A percentile compares a stretch with the other conserved stretches of the same genome.
Conservation (phyloP, 768 basidiomycete genomes). For the Chalciporus chontae region DNA sequence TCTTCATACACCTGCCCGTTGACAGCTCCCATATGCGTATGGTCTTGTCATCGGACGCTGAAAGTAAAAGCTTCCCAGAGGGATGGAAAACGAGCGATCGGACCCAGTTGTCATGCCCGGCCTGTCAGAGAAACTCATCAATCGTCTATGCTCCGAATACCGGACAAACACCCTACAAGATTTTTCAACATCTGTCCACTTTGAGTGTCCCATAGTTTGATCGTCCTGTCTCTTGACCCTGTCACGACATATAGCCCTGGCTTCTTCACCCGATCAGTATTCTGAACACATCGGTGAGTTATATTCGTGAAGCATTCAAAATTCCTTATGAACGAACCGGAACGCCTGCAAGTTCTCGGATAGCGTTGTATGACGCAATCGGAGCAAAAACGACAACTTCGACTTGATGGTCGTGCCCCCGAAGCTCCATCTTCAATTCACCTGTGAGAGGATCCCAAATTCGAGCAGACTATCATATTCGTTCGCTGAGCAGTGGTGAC, state of each 20-base stretch:
- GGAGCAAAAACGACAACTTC: slow-evolving; percentile 84
- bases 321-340: slow-evolving; percentile 43
- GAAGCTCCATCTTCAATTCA: slow-evolving; percentile 75
- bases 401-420: slow-evolving; percentile 86
- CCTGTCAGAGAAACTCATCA: slow-evolving; percentile 35
- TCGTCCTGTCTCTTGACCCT: slow-evolving; percentile 86
- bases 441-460: slow-evolving; percentile 73
- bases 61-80: slow-evolving; percentile 84
- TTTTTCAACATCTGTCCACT: slow-evolving; percentile 79
- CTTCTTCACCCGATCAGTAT: slow-evolving; percentile 47
- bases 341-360: slow-evolving; percentile 73
- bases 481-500: not conserved
- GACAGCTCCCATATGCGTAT: slow-evolving; percentile 87
- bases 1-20: slow-evolving; percentile 82
- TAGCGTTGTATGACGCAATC: slow-evolving; percentile 64
- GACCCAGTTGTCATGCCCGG: slow-evolving; percentile 89
- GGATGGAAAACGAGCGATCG: slow-evolving; percentile 88
- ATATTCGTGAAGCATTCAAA: not conserved
- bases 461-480: slow-evolving; percentile 59
- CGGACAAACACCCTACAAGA: slow-evolving; percentile 45
- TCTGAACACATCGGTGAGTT: slow-evolving; percentile 30
- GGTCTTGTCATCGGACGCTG: slow-evolving; percentile 89
- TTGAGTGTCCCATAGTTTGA: slow-evolving; percentile 87
- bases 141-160: not conserved
- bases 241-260: slow-evolving; percentile 67